These are phyloP conservation scores for Rheum nobile DNA, from an alignment of 148 eudicot species.

Conservation along the genomic window DNA sequence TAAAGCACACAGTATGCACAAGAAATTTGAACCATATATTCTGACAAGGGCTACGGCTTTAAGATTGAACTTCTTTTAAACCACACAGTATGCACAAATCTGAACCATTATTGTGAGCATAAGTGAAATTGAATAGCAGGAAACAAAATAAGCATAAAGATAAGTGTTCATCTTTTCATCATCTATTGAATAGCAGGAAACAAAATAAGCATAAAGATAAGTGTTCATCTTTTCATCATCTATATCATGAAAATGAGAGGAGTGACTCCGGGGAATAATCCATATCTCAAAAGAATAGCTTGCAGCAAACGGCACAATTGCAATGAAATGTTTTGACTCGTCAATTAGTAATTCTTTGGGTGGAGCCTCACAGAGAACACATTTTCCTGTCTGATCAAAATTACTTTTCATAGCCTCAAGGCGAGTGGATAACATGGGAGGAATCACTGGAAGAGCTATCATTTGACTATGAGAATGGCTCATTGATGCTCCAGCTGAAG, in stretches of 20 bases:
- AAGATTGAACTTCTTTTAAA: neutral
- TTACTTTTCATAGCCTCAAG: slow-evolving; percentile 60
- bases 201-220: neutral
- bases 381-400: slow-evolving; percentile 64
- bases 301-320: slow-evolving; percentile 83
- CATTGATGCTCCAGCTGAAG: slow-evolving; percentile 97
- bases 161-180: slow-evolving; percentile 43
- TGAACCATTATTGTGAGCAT: neutral
- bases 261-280: slow-evolving; percentile 72
- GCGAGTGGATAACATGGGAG: slow-evolving; percentile 49
- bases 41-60: neutral
- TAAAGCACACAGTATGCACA: too few species aligned
- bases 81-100: neutral
- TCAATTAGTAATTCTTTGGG: slow-evolving; percentile 41
- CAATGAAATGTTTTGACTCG: slow-evolving; percentile 56
- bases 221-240: slow-evolving; percentile 54
- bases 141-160: neutral
- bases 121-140: neutral
- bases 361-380: slow-evolving; percentile 58
- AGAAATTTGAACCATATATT: too few species aligned
- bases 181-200: slow-evolving; percentile 22
- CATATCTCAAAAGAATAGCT: slow-evolving; percentile 86
- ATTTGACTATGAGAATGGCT: slow-evolving; percentile 97
- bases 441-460: slow-evolving; percentile 77
- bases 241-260: slow-evolving; percentile 72